Evolutionary conservation across 306 rosid genomes (phyloP), one percentile per base, ranked within the genome.

Genomic region (Medicago lupulina): DNA sequence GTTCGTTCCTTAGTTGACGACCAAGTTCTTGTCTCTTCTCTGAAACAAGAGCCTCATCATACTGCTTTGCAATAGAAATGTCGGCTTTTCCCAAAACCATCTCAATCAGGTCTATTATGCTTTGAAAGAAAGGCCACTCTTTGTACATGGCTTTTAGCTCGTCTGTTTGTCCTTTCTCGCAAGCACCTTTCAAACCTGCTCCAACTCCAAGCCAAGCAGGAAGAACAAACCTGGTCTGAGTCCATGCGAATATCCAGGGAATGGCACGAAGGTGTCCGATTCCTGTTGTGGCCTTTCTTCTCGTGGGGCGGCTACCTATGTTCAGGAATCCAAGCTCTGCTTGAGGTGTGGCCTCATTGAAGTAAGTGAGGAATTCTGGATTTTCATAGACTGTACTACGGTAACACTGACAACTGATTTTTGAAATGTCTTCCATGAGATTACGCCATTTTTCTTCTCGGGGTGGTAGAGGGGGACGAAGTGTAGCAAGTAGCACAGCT

Each of bases 121-220:
- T 83, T 63, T 86, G 97, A 73, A 91, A 93, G 90, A 93, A 93
- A 81, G 97, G 94, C 98, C 98, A 93, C 76, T 93, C 98, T 81
- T 79, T 70, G 86, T 93, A 93, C 90, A 91, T 91, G 49, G 92
- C 87, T 74, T 85, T 80, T 25, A 93, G 85, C 60, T 93, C 98
- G 34, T 91, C 92, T 9, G 92, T 88, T 74, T 88, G 86, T 59
- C 97, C 98, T 83, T 83, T 88, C 76, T 93, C 92, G 61, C 89
- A 88, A 40, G 87, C 91, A 57, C 91, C 89, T 68, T 83, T 75
- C 60, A 93, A 80, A 73, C 98, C 98, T 62, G 97, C 96, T 58
- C 97, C 98, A 73, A 93, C 86, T 62, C 98, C 98, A 53, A 93
- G 98, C 98, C 98, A 93, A 43, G 98, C 89, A 2, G 98, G 98